Base-by-base conservation (phyloP, 306 rosid species). In the Pyrus betulifolia region DNA sequence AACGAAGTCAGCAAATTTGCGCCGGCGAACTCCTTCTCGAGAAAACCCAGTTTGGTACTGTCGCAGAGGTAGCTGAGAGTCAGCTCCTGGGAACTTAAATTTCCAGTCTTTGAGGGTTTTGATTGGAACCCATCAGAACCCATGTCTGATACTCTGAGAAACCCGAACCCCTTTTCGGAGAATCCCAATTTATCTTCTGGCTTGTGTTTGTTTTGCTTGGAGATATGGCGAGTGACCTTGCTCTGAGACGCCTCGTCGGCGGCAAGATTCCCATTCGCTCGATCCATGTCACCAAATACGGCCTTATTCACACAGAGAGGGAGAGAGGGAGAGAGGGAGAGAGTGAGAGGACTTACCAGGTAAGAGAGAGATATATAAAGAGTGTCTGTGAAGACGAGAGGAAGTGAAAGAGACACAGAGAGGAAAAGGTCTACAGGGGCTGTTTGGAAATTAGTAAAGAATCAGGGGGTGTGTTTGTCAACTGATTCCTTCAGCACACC, bases 61-160 rank as follows among this genome's bases (percentile, higher is more conserved):
- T 88, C 97, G 76, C 99, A 95, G 14, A 93, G 97, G 82, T 93
- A 89, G 85, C 93, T 96, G 0, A 96, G 82, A 67, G 99, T 95
- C 44, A 95, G 82, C 80, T 95, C 99, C 74, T 94, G 96, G 0
- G 93, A 74, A 30, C 87, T 84, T 5, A 88, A 85, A 76, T 76
- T 76, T 8, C 86, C 86, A 42, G 49, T 60, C 72, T 73, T 81
- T 3, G 82, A 23, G 72, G 88, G 61, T 52, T 79, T 90, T 19
- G 87, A 69, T 33, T 54, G 69, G 52, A 82, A 79, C 67, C 85
- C 85, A 67, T 74, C 78, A 54, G 88, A 80, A 80, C 74, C 76
- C 83, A 77, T 73, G 63, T 44, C 78, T 49, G 86, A 72, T 44
- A 86, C 93, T 57, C 82, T 87, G 40, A 81, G 79, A 69, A 84